Evolutionary conservation across 2,329 filamentous ascomycete genomes (phyloP).

Genomic region (Aspergillus novofumigatus): DNA sequence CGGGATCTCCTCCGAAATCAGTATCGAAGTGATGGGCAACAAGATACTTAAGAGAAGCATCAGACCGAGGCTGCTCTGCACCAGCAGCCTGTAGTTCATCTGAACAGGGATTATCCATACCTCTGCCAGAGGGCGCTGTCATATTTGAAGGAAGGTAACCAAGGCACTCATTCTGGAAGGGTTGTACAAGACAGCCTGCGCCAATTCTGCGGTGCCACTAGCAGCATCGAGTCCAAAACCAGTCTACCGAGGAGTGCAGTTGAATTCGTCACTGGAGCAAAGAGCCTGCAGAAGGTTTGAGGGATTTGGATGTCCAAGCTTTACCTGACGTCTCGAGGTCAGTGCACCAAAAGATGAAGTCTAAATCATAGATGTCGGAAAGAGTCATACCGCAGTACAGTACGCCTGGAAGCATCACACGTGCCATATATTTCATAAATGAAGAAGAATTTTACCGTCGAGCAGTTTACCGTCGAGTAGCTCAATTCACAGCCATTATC

Average conservation of each 20-base stretch:
- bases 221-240: not conserved
- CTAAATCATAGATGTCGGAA: not conserved
- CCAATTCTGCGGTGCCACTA: too few relatives aligned
- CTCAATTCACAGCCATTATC: not conserved
- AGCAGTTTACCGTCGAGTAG: not conserved
- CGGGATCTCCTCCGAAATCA: not conserved
- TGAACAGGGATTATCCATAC: not conserved
- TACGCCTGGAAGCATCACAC: not conserved
- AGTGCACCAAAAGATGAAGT: not conserved
- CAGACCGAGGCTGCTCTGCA: not conserved
- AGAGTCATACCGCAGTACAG: not conserved
- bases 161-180: not conserved
- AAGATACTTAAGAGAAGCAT: not conserved
- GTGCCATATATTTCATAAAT: not conserved
- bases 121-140: not conserved
- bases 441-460: not conserved
- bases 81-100: not conserved
- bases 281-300: not conserved
- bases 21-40: not conserved
- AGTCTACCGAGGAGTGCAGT: not conserved
- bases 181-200: not conserved
- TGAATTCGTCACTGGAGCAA: not conserved
- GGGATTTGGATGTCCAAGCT: not conserved
- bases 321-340: not conserved
- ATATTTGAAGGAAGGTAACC: not conserved